These are phyloP conservation scores for Fusarium xyrophilum DNA, from an alignment of 2,329 filamentous ascomycete species.

Conservation along the genomic window DNA sequence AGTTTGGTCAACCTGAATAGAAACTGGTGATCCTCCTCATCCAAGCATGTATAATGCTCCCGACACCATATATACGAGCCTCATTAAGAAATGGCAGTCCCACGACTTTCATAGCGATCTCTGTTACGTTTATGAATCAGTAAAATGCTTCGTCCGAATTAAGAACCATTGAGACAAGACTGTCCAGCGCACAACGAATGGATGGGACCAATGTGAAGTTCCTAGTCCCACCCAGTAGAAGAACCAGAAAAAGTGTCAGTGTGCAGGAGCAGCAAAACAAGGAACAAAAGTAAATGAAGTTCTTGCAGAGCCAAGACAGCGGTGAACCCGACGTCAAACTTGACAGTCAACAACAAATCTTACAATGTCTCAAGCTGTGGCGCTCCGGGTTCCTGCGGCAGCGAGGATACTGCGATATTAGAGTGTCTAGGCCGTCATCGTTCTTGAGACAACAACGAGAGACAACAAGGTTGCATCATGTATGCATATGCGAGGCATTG, in stretches of 20 bases:
- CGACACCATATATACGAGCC: background rate
- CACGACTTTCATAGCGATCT: background rate
- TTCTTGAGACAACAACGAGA: conserved; percentile 21
- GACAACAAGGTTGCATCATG: conserved; percentile 16
- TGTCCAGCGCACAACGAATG: background rate
- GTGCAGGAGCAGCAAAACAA: background rate
- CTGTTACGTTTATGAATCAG: no score
- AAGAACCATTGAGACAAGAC: background rate
- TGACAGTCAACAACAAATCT: background rate
- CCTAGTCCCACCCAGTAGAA: background rate
- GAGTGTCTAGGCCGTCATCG: conserved; percentile 1
- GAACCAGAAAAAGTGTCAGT: background rate
- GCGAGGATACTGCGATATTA: conserved; percentile 15
- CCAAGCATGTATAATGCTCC: background rate
- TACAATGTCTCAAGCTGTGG: conserved; percentile 11
- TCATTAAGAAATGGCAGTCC: background rate
- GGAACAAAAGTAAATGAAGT: background rate
- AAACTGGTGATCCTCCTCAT: background rate
- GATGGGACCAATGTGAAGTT: background rate
- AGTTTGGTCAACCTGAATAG: background rate
- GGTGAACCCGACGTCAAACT: background rate
- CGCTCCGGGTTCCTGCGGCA: conserved; percentile 34
- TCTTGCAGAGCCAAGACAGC: background rate
- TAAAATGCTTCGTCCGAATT: background rate
- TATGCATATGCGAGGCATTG: conserved; percentile 18